Evolutionary conservation across 371 early-diverging fungal genomes (phyloP).

Genomic region (Mucor plumbeus): DNA sequence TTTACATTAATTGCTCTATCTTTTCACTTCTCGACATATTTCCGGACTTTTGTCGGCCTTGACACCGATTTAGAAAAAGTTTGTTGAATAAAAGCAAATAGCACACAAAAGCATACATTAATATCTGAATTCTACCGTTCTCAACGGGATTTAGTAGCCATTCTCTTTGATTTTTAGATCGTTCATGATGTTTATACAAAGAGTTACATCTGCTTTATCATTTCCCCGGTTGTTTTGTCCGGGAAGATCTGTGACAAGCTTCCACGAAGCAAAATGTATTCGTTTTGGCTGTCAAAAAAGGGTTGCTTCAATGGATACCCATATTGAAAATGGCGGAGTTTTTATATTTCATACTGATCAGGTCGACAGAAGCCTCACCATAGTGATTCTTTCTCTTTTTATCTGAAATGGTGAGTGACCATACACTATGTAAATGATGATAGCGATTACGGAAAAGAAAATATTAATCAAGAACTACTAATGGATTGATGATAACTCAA

Average conservation of each 20-base stretch:
- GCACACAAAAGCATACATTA: too few species aligned
- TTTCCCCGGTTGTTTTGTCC: neutral
- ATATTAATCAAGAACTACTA: neutral
- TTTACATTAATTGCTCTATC: too few species aligned
- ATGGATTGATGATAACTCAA: slow-evolving; percentile 13
- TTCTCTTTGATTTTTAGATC: neutral
- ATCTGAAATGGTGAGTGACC: slow-evolving; percentile 39
- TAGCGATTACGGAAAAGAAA: neutral
- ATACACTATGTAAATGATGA: slow-evolving; percentile 7
- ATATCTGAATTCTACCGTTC: too few species aligned
- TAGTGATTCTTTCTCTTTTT: slow-evolving; percentile 30
- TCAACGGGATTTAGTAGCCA: neutral
- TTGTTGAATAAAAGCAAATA: too few species aligned
- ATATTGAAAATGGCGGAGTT: neutral
- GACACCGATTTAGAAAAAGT: too few species aligned
- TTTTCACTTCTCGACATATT: too few species aligned
- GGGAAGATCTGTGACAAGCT: neutral
- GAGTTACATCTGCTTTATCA: neutral
- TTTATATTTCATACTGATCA: neutral
- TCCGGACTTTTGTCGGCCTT: too few species aligned
- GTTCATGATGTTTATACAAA: neutral
- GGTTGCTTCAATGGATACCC: neutral
- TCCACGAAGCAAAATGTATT: neutral
- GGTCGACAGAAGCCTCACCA: neutral
- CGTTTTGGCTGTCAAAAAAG: neutral